These are phyloP conservation scores for Trichoderma sp. DNA, from an alignment of 2,329 filamentous ascomycete genomes.

Conservation along the genomic window DNA sequence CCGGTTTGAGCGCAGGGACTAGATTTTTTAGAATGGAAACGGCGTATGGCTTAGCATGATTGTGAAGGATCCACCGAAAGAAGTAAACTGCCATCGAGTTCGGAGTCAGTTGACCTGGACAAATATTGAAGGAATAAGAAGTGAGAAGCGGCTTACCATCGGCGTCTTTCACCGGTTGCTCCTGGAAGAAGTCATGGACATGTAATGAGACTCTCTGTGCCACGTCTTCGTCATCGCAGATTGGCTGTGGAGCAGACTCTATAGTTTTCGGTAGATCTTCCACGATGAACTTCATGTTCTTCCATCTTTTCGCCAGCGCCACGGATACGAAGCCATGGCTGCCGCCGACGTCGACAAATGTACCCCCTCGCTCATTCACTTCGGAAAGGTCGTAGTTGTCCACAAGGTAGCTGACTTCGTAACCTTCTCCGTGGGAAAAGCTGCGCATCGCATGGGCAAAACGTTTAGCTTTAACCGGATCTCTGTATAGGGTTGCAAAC, in stretches of 20 bases:
- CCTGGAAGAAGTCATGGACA: slow-evolving; percentile 60
- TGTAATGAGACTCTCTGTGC: slow-evolving; percentile 47
- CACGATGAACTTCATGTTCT: slow-evolving; percentile 57
- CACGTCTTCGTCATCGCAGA: slow-evolving; percentile 45
- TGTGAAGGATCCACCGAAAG: slow-evolving; percentile 63
- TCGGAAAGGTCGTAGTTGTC: slow-evolving; percentile 57
- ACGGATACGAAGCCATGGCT: slow-evolving; percentile 60
- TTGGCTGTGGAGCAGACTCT: slow-evolving; percentile 49
- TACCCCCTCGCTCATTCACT: slow-evolving; percentile 49
- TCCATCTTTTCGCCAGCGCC: slow-evolving; percentile 55
- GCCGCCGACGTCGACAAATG: slow-evolving; percentile 61
- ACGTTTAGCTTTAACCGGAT: slow-evolving; percentile 50
- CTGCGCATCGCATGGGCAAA: slow-evolving; percentile 60
- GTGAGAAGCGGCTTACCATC: slow-evolving; percentile 47
- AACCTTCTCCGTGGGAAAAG: slow-evolving; percentile 58
- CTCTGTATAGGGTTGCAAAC: slow-evolving; percentile 56
- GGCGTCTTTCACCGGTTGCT: slow-evolving; percentile 56
- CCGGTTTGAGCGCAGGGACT: slow-evolving; percentile 57
- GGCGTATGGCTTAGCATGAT: slow-evolving; percentile 59
- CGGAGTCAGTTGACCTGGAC: not conserved
- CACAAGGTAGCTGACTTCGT: slow-evolving; percentile 56
- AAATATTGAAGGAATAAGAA: not conserved
- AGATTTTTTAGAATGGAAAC: slow-evolving; percentile 53
- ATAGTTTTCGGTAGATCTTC: slow-evolving; percentile 57
- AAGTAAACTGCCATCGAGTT: slow-evolving; percentile 51